Conservation (phyloP, 225 moss, liverwort and hornwort genomes). For the Asterella californica region DNA sequence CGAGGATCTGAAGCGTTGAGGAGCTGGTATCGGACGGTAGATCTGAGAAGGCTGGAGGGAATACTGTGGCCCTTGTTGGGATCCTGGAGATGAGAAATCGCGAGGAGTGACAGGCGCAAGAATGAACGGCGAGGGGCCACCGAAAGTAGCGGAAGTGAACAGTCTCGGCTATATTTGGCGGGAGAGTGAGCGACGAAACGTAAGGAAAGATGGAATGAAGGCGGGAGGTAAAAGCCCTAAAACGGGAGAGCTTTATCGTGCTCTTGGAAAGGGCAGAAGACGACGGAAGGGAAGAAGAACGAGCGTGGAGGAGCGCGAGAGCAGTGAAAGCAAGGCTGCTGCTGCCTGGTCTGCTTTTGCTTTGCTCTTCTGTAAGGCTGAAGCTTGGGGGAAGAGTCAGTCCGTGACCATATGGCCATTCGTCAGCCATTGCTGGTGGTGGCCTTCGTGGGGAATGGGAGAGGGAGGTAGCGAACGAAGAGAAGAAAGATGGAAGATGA, state of each 20-base stretch:
- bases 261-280: neutral
- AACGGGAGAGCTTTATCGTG: neutral
- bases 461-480: neutral
- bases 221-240: neutral
- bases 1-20: neutral
- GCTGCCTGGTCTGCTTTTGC: neutral
- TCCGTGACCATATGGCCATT: neutral
- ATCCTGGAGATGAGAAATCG: neutral
- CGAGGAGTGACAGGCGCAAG: conserved; percentile 12
- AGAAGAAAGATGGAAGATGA: neutral
- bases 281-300: neutral
- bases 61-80: neutral
- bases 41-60: neutral
- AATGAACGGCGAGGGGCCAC: neutral
- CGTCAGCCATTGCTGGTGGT: conserved; percentile 6
- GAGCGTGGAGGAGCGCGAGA: neutral
- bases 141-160: neutral
- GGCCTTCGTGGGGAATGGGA: neutral
- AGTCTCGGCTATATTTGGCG: conserved; percentile 9
- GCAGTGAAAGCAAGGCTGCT: neutral
- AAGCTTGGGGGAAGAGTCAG: neutral
- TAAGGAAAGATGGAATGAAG: neutral
- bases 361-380: neutral
- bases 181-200: neutral
- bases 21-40: neutral